These are phyloP conservation scores for Tricholoma bakamatsutake DNA, from an alignment of 768 basidiomycete genomes.

Conservation along the genomic window DNA sequence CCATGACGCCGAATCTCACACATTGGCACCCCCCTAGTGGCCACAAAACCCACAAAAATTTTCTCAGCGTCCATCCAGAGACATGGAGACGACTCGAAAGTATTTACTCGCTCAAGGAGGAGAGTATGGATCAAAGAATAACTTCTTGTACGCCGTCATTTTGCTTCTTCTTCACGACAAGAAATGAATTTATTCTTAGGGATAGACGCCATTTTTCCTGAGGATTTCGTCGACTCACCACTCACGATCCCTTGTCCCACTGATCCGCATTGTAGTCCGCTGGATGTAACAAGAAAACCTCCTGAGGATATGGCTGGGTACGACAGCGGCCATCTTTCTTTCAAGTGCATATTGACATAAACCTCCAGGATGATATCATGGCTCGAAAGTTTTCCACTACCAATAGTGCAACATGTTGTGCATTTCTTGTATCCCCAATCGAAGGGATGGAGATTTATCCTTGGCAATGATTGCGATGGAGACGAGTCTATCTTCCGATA, in stretches of 20 bases:
- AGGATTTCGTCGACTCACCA: constrained; percentile 15
- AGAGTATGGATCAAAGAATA: constrained; percentile 26
- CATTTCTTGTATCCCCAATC: constrained; percentile 41
- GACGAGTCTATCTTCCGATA: constrained; percentile 39
- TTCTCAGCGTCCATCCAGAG: constrained; percentile 39
- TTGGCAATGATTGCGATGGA: constrained; percentile 23
- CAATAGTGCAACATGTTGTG: constrained; percentile 41
- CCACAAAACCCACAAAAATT: constrained; percentile 43
- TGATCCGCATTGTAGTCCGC: constrained; percentile 6
- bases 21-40: constrained; percentile 29
- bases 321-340: constrained; percentile 1
- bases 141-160: constrained; percentile 30
- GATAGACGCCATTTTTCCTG: constrained; percentile 32
- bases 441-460: constrained; percentile 34
- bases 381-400: constrained; percentile 46
- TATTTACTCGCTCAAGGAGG: constrained; percentile 30
- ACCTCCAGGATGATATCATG: constrained; percentile 38
- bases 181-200: constrained; percentile 26
- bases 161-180: background rate
- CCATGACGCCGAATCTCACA: constrained; percentile 24
- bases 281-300: constrained; percentile 29
- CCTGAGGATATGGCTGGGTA: constrained; percentile 37
- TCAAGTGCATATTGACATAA: background rate
- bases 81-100: constrained; percentile 46
- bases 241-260: background rate